Percentiles rank a stretch among this genome's conserved stretches.
Conservation (phyloP, 495 filamentous ascomycete species). For the Trichoderma virens region DNA sequence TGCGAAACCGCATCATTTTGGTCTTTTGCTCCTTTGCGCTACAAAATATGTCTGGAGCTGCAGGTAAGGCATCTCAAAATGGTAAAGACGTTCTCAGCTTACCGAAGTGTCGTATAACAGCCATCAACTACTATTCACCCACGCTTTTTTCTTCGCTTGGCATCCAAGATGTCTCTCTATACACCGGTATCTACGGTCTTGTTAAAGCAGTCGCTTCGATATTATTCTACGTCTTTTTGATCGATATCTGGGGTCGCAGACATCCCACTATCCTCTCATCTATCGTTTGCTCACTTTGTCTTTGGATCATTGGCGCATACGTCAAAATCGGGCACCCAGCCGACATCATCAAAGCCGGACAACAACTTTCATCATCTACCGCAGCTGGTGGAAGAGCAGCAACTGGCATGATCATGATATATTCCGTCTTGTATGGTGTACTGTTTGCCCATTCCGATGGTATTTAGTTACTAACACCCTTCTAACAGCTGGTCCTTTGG, state of each 20-base stretch:
- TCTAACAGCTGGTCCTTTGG: constrained; percentile 23
- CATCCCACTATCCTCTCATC: constrained; percentile 26
- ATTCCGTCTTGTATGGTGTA: constrained; percentile 16
- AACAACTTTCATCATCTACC: constrained; percentile 19
- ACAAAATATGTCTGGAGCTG: constrained; percentile 23
- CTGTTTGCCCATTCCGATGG: background rate
- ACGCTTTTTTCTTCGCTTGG: constrained; percentile 28
- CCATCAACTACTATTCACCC: constrained; percentile 31
- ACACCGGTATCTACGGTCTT: constrained; percentile 26
- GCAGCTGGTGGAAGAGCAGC: constrained; percentile 27
- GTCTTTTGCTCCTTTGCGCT: constrained; percentile 32
- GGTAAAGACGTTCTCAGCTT: background rate
- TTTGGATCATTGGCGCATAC: constrained; percentile 24
- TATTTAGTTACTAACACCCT: background rate
- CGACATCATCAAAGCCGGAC: constrained; percentile 25
- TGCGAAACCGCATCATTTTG: constrained; percentile 29
- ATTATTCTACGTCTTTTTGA: constrained; percentile 25
- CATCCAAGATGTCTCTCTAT: constrained; percentile 25
- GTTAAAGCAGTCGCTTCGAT: constrained; percentile 24
- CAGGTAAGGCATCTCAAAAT: constrained; percentile 7
- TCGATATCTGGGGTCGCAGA: constrained; percentile 25
- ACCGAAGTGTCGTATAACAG: background rate
- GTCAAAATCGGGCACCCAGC: constrained; percentile 27
- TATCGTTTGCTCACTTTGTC: constrained; percentile 23
- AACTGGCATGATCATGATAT: constrained; percentile 34